These are phyloP conservation scores for Houttuynia cordata DNA, from an alignment of 164 flowering plant species.

Conservation along the genomic window DNA sequence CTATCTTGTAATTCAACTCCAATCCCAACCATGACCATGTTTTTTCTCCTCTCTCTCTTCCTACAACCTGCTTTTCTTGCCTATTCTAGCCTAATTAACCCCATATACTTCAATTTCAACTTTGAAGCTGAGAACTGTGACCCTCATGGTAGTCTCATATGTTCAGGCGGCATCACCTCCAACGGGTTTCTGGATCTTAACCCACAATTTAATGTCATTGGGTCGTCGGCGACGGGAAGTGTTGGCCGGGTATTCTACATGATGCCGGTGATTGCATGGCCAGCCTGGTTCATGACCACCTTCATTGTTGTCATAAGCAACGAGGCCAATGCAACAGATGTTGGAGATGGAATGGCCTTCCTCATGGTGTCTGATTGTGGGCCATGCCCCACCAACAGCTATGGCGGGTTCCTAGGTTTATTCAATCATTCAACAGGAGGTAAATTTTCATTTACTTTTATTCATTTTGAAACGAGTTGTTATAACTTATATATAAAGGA, in stretches of 20 bases:
- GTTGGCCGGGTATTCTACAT: conserved; percentile 29
- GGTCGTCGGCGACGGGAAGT: background rate
- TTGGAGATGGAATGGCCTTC: conserved; percentile 50
- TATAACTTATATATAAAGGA: no score
- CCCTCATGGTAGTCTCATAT: conserved; percentile 20
- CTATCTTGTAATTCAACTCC: background rate
- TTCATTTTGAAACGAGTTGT: no score
- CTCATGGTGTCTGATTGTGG: conserved; percentile 23
- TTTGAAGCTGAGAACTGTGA: conserved; percentile 24
- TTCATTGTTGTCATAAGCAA: conserved; percentile 28
- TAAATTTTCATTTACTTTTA: no score
- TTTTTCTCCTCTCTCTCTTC: conserved; percentile 11
- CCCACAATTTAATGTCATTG: conserved; percentile 8
- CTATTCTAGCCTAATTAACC: conserved; percentile 3
- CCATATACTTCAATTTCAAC: conserved; percentile 17
- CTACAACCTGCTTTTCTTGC: conserved; percentile 10
- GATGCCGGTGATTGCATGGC: conserved; percentile 32
- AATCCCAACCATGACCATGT: conserved; percentile 16
- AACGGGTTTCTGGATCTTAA: conserved; percentile 29
- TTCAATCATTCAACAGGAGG: conserved; percentile 28
- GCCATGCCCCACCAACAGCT: conserved; percentile 28
- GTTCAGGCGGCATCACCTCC: conserved; percentile 26
- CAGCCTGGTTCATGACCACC: conserved; percentile 29
- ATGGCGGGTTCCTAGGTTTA: conserved; percentile 35
- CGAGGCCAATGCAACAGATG: conserved; percentile 10